These are phyloP conservation scores for Marvania coccoides DNA, from an alignment of 139 green algal genomes.

Conservation along the genomic window DNA sequence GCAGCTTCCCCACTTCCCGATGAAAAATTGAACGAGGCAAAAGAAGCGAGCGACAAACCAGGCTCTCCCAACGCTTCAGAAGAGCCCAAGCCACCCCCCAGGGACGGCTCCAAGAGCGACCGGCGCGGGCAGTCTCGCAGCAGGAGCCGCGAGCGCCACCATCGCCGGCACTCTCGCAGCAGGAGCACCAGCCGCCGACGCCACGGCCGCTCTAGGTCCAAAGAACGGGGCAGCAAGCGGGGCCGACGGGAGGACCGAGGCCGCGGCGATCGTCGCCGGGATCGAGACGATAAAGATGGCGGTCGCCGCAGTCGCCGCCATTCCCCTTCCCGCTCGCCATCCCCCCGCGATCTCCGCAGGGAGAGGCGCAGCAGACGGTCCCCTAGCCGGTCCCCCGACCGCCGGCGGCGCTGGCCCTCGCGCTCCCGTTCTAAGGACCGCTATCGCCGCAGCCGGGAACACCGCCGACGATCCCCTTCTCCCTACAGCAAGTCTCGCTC, in stretches of 20 bases:
- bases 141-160: not conserved
- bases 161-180: not conserved
- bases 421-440: not conserved
- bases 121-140: not conserved
- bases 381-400: too few species aligned
- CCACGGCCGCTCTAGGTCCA: not conserved
- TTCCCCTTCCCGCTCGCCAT: too few species aligned
- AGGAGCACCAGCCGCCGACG: not conserved
- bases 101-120: not conserved
- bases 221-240: not conserved
- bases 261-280: not conserved
- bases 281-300: too few species aligned
- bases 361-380: too few species aligned
- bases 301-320: too few species aligned
- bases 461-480: not conserved
- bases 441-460: not conserved
- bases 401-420: too few species aligned
- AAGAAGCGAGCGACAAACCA: too few species aligned
- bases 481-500: not conserved
- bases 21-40: too few species aligned
- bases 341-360: too few species aligned
- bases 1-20: too few species aligned
- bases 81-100: too few species aligned
- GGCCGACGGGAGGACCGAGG: not conserved
- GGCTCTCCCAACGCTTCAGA: too few species aligned